Evolutionary conservation across 177 flowering plant species (phyloP).

Genomic region (Telopea speciosissima): DNA sequence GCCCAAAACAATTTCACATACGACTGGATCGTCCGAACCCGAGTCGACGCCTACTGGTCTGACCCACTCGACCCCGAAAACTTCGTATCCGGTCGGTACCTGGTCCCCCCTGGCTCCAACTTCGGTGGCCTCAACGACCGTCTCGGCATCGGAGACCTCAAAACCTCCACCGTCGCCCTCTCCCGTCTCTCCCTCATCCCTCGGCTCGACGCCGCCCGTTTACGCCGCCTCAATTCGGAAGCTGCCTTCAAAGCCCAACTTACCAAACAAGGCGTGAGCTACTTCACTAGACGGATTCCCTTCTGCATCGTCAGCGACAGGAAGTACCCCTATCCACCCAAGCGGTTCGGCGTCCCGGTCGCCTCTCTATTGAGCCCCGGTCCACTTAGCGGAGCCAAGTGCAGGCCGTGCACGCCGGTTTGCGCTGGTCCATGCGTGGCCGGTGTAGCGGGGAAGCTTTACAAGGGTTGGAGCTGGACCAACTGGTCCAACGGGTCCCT

Average conservation of each 20-base stretch:
- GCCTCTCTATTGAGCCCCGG: slow-evolving; percentile 72
- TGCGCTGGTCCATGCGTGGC: slow-evolving; percentile 61
- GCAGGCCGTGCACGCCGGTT: slow-evolving; percentile 74
- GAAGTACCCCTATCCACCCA: slow-evolving; percentile 58
- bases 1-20: slow-evolving; percentile 52
- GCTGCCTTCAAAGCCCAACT: slow-evolving; percentile 81
- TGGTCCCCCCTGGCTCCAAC: slow-evolving; percentile 75
- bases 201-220: slow-evolving; percentile 53
- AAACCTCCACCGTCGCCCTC: slow-evolving; percentile 66
- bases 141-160: slow-evolving; percentile 71
- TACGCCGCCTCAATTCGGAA: slow-evolving; percentile 74
- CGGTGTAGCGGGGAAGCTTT: slow-evolving; percentile 37
- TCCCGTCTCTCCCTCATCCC: slow-evolving; percentile 84
- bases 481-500: slow-evolving; percentile 51
- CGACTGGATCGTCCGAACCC: slow-evolving; percentile 91
- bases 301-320: slow-evolving; percentile 86
- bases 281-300: slow-evolving; percentile 43
- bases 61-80: slow-evolving; percentile 47
- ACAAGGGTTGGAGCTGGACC: slow-evolving; percentile 80
- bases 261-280: slow-evolving; percentile 33
- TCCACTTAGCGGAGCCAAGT: slow-evolving; percentile 84
- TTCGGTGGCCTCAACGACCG: slow-evolving; percentile 92
- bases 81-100: slow-evolving; percentile 52
- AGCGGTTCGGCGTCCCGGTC: slow-evolving; percentile 70
- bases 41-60: slow-evolving; percentile 90